phyloP scores from a whole-genome alignment of 768 basidiomycete genomes.

The Myochromella boudieri region DNA sequence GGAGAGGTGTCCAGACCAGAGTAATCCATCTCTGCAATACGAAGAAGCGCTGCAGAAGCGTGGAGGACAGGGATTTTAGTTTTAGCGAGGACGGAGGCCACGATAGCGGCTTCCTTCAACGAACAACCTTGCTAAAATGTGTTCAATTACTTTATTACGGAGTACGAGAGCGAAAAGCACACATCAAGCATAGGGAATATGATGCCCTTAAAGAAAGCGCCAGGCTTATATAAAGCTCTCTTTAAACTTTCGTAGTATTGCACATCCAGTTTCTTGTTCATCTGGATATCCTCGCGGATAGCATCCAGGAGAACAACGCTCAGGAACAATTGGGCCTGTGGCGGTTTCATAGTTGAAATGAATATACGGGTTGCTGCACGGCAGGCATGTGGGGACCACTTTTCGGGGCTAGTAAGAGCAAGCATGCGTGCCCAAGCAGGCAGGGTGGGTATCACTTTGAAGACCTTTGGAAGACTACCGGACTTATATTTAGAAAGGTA shows the following conservation, averaged over 20 bases:
- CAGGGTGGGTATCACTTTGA: slow-evolving; percentile 97
- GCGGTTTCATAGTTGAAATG: slow-evolving; percentile 94
- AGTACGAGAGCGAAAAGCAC: slow-evolving; percentile 22
- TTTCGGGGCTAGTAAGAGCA: slow-evolving; percentile 87
- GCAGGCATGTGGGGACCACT: slow-evolving; percentile 95
- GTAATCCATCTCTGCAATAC: slow-evolving; percentile 96
- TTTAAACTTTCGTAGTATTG: slow-evolving; percentile 95
- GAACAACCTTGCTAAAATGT: slow-evolving; percentile 67
- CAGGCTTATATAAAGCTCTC: slow-evolving; percentile 92
- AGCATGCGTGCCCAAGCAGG: slow-evolving; percentile 96
- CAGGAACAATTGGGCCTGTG: slow-evolving; percentile 89
- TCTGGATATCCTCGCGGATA: slow-evolving; percentile 83
- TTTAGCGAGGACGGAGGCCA: slow-evolving; percentile 87
- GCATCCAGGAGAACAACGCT: slow-evolving; percentile 90
- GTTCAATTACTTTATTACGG: not conserved
- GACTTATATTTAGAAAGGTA: slow-evolving; percentile 90
- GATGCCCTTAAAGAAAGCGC: slow-evolving; percentile 97
- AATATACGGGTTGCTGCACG: slow-evolving; percentile 93
- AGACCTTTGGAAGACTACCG: slow-evolving; percentile 91
- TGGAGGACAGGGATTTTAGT: slow-evolving; percentile 96
- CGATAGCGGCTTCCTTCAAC: slow-evolving; percentile 90
- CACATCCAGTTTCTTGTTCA: slow-evolving; percentile 85
- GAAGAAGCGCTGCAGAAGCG: slow-evolving; percentile 90
- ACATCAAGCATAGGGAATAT: slow-evolving; percentile 95
- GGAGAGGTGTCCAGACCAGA: slow-evolving; percentile 50